Evolutionary conservation across 805 yeast genomes (phyloP).

Genomic region (Wickerhamiella dianesei): DNA sequence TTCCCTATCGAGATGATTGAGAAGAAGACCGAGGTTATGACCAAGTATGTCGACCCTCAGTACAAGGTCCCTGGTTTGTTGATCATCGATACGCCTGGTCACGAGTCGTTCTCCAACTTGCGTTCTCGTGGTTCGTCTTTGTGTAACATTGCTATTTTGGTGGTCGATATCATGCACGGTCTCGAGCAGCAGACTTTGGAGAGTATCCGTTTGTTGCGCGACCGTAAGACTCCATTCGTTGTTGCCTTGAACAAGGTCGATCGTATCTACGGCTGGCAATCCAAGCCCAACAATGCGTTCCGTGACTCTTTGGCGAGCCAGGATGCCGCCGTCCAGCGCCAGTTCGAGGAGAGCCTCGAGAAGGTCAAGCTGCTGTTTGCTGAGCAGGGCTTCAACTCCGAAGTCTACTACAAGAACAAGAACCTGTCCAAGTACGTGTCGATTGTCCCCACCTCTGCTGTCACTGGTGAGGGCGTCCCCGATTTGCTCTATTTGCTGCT

Average conservation of each 20-base stretch:
- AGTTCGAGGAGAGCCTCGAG: slow-evolving; percentile 76
- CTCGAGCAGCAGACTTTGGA: slow-evolving; percentile 95
- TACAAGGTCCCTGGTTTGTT: slow-evolving; percentile 95
- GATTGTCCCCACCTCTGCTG: slow-evolving; percentile 96
- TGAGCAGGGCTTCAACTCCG: slow-evolving; percentile 97
- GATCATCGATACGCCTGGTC: slow-evolving; percentile 98
- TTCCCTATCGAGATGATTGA: slow-evolving; percentile 93
- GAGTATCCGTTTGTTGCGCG: slow-evolving; percentile 81
- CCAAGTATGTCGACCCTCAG: slow-evolving; percentile 58
- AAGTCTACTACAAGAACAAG: slow-evolving; percentile 87
- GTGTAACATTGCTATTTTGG: slow-evolving; percentile 98
- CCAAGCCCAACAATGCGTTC: slow-evolving; percentile 84
- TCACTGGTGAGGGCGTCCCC: slow-evolving; percentile 99
- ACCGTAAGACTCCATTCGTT: slow-evolving; percentile 93
- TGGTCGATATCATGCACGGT: slow-evolving; percentile 98
- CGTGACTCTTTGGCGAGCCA: slow-evolving; percentile 85
- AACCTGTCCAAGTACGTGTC: slow-evolving; percentile 89
- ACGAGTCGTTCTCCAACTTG: slow-evolving; percentile 95
- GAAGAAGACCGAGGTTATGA: slow-evolving; percentile 85
- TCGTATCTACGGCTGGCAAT: slow-evolving; percentile 91
- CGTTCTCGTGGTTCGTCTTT: slow-evolving; percentile 98
- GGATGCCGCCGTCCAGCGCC: slow-evolving; percentile 72
- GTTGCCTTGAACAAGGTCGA: slow-evolving; percentile 97
- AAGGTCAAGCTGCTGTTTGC: slow-evolving; percentile 82
- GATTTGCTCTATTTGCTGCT: slow-evolving; percentile 90